phyloP scores from a whole-genome alignment of 2,329 filamentous ascomycete genomes.

The Fusarium foetens region DNA sequence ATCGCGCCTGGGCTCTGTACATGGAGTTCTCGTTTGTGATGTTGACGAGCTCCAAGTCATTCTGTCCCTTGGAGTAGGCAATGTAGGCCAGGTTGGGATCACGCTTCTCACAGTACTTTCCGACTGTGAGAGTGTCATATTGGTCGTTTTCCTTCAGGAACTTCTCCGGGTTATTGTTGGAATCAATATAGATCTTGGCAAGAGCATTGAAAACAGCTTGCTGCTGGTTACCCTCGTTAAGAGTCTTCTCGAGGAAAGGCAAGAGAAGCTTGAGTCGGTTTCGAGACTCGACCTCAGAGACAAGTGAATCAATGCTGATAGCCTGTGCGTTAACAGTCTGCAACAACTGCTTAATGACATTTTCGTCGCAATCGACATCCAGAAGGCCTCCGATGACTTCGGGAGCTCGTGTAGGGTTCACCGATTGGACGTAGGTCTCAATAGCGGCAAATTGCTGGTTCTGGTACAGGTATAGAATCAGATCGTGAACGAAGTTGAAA shows the following conservation, averaged over 20 bases:
- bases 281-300: constrained; percentile 91
- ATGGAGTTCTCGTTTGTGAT: constrained; percentile 99
- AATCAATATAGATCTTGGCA: constrained; percentile 99
- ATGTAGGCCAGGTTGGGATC: constrained; percentile 96
- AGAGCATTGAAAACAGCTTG: constrained; percentile 97
- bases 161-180: constrained; percentile 96
- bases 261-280: constrained; percentile 95
- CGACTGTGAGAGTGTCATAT: constrained; percentile 91
- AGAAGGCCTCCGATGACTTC: constrained; percentile 92
- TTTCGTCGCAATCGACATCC: constrained; percentile 97
- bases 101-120: constrained; percentile 99
- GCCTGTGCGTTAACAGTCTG: constrained; percentile 83
- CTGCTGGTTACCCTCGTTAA: constrained; percentile 91
- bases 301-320: constrained; percentile 94
- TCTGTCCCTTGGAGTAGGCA: constrained; percentile 95
- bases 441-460: constrained; percentile 99
- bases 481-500: constrained; percentile 98
- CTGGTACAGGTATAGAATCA: constrained; percentile 97
- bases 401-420: constrained; percentile 91
- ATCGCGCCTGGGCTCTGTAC: constrained; percentile 97
- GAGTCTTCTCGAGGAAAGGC: constrained; percentile 93
- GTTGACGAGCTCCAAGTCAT: constrained; percentile 95
- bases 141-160: constrained; percentile 98
- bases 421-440: constrained; percentile 95
- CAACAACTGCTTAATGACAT: constrained; percentile 92